Evolutionary conservation across 129 eudicot species (phyloP), one percentile per base, ranked within the genome.

Genomic region (Gnaphalium uliginosum): DNA sequence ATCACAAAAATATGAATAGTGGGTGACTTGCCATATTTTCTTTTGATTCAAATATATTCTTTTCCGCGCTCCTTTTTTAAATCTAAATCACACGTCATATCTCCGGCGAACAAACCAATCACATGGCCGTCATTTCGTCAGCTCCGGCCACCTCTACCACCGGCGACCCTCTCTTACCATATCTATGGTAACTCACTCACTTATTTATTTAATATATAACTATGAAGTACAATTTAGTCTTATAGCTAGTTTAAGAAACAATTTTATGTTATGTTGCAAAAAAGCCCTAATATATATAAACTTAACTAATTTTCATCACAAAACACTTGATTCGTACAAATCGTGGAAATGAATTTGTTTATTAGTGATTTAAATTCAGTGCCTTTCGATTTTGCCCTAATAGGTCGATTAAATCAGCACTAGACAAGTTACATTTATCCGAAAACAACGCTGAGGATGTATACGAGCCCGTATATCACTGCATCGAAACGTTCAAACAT

Each of bases 401-500:
- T 56, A 93, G 98, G 85, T 84, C 97, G 68, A 89, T 94, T 61
- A 77, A 84, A 72, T 50, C 79, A 75, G 79, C 80, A 11, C 69
- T 85, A 68, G 73, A 73, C 35, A 72, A 66, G 73, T 69, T 81
- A 35, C 79, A 82, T 65, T 79, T 62, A 56, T 17, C 62, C 43
- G 27, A 72, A 37, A 71, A 24, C 22, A 58, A 66, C 2, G 81
- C 50, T 26, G 56, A 72, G 1, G 83, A 75, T 29, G 69, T 90
- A 11, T 75, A 79, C 30, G 78, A 81, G 76, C 87, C 85, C 29
- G 76, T 83, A 1, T 71, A 82, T 29, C 46, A 62, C 10, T 94
- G 97, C 61, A 77, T 91, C 66, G 11, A 63, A 7, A 81, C 86
- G 61, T 94, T 94, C 81, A 90, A 89, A 80, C 32, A 72, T 73